phyloP scores from a whole-genome alignment of 192 early-diverging fungal genomes.

The Pilobolus umbonatus region DNA sequence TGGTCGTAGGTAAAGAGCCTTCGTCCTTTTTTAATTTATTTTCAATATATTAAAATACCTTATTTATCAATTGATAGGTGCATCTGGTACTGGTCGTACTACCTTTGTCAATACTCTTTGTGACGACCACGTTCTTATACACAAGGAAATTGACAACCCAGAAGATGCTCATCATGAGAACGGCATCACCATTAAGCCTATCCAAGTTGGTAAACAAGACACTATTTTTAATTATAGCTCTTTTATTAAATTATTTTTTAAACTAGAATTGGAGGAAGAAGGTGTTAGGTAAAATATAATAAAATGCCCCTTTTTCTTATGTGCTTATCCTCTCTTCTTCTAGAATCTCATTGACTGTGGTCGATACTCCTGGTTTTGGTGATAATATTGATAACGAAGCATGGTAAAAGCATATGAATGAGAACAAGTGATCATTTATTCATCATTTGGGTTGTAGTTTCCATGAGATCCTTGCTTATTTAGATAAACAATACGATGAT shows the following conservation, averaged over 20 bases:
- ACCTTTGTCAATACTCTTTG: constrained; percentile 99
- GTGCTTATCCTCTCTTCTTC: no score
- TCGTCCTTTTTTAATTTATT: not conserved
- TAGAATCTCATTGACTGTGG: constrained; percentile 87
- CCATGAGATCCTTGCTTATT: constrained; percentile 86
- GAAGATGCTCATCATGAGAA: constrained; percentile 78
- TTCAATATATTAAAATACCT: no score
- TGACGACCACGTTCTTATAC: constrained; percentile 68
- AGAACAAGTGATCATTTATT: not conserved
- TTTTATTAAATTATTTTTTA: not conserved
- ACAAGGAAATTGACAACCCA: constrained; percentile 58
- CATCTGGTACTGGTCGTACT: constrained; percentile 93
- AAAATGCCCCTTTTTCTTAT: constrained; percentile 4
- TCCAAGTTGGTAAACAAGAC: constrained; percentile 53
- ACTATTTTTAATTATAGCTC: not conserved
- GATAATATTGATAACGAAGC: constrained; percentile 94
- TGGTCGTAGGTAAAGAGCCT: constrained; percentile 84
- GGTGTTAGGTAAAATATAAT: constrained; percentile 54
- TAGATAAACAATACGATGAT: constrained; percentile 93
- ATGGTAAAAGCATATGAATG: constrained; percentile 48
- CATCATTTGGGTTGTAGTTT: constrained; percentile 52
- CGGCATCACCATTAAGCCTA: constrained; percentile 85
- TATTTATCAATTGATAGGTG: no score
- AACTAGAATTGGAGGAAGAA: constrained; percentile 91
- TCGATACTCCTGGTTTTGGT: constrained; percentile 99